Evolutionary conservation across 352 stramenopile genomes (phyloP).

Genomic region (Vaucheria bursata): DNA sequence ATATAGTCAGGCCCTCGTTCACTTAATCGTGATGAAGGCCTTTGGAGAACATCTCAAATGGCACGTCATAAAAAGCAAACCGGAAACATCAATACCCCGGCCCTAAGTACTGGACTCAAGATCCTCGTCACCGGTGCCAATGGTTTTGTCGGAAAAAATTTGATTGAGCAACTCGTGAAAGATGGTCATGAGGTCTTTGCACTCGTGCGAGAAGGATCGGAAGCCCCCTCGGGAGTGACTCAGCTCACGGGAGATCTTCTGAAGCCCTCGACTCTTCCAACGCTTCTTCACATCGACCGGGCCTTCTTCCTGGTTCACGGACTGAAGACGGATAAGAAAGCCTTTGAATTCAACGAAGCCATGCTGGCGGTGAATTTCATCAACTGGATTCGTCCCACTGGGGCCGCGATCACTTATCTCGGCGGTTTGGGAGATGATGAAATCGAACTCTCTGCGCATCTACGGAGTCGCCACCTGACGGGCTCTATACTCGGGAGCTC

Average conservation of each 20-base stretch:
- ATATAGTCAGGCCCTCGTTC: background rate
- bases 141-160: background rate
- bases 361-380: background rate
- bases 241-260: background rate
- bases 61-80: no score
- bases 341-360: background rate
- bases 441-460: background rate
- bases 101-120: background rate
- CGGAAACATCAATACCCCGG: background rate
- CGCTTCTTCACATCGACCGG: background rate
- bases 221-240: background rate
- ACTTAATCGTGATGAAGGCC: constrained; percentile 1
- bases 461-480: background rate
- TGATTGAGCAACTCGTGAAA: background rate
- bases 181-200: background rate
- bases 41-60: background rate
- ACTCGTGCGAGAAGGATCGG: background rate
- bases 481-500: background rate
- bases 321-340: background rate
- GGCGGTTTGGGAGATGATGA: background rate
- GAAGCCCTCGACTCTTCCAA: background rate
- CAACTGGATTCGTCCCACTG: no score
- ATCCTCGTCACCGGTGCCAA: background rate
- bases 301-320: background rate
- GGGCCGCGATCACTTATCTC: background rate